Conservation (phyloP, 352 stramenopile genomes). For the Phytophthora nicotianae region DNA sequence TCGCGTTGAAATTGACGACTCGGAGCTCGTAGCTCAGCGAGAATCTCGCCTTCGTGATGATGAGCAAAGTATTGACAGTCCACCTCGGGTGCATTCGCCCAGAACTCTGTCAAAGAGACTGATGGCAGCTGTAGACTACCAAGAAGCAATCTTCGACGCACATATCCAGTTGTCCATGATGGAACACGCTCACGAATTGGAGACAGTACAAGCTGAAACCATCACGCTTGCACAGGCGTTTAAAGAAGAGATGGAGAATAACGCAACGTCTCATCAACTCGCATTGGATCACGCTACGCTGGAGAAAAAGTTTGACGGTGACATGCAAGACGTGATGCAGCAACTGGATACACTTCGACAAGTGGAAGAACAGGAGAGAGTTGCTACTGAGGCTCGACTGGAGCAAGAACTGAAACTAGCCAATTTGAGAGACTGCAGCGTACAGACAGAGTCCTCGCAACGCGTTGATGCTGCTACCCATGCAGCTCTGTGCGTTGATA, state of each 20-base stretch:
- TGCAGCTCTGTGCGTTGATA: constrained; percentile 45
- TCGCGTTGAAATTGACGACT: constrained; percentile 28
- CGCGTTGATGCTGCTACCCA: constrained; percentile 46
- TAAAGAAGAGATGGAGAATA: constrained; percentile 71
- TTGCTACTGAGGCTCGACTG: constrained; percentile 3
- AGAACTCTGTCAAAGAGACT: constrained; percentile 51
- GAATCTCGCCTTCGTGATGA: constrained; percentile 21
- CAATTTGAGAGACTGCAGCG: constrained; percentile 45
- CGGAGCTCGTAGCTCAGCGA: constrained; percentile 27
- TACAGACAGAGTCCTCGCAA: constrained; percentile 51
- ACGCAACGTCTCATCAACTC: constrained; percentile 48
- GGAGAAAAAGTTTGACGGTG: constrained; percentile 56
- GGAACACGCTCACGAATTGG: constrained; percentile 58
- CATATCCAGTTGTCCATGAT: constrained; percentile 65
- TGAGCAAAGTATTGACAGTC: constrained; percentile 7
- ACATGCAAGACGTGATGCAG: constrained; percentile 47
- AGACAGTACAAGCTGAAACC: constrained; percentile 57
- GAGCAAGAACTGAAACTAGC: constrained; percentile 37
- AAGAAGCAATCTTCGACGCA: constrained; percentile 67
- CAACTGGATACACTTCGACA: constrained; percentile 48
- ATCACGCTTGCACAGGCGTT: constrained; percentile 61
- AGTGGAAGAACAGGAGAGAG: constrained; percentile 33
- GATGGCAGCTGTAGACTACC: constrained; percentile 69
- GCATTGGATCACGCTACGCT: constrained; percentile 51
- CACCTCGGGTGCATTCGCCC: constrained; percentile 45